These are phyloP conservation scores for Mortierella antarctica DNA, from an alignment of 192 early-diverging fungal species.

Conservation along the genomic window DNA sequence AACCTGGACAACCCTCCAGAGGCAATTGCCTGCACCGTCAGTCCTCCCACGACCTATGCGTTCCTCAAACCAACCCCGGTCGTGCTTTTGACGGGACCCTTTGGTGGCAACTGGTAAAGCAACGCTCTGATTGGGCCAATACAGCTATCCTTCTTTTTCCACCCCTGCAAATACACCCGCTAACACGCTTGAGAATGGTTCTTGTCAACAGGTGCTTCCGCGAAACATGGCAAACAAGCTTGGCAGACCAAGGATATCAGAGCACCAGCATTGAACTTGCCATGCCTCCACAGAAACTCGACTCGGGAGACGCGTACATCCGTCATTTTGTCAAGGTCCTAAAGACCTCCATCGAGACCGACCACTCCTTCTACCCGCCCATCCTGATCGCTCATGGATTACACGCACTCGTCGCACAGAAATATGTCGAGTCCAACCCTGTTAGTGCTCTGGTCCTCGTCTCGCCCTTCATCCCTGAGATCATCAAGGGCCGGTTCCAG, in stretches of 20 bases:
- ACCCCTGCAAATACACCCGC: neutral
- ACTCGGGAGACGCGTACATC: slow-evolving; percentile 34
- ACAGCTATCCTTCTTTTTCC: neutral
- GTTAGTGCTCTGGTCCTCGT: slow-evolving; percentile 53
- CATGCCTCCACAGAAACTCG: slow-evolving; percentile 21
- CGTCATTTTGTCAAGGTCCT: slow-evolving; percentile 45
- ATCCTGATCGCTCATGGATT: slow-evolving; percentile 58
- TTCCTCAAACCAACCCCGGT: slow-evolving; percentile 52
- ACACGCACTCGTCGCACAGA: slow-evolving; percentile 47
- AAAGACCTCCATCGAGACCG: slow-evolving; percentile 46
- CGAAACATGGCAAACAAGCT: slow-evolving; percentile 49
- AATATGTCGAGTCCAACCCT: slow-evolving; percentile 58
- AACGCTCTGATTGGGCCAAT: neutral
- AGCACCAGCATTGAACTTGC: slow-evolving; percentile 49
- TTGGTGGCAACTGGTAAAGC: slow-evolving; percentile 48
- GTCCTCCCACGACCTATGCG: slow-evolving; percentile 39
- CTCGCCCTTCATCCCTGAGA: slow-evolving; percentile 39
- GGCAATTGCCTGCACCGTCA: slow-evolving; percentile 31
- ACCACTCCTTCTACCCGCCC: slow-evolving; percentile 54
- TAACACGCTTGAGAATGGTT: neutral
- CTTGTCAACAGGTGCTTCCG: slow-evolving; percentile 33
- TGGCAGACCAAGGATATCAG: slow-evolving; percentile 54
- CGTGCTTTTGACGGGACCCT: slow-evolving; percentile 44
- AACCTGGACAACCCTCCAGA: slow-evolving; percentile 22
- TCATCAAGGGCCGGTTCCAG: slow-evolving; percentile 31